Conservation (phyloP, 257 asterid genomes). For the Jaltomata sinuosa region DNA sequence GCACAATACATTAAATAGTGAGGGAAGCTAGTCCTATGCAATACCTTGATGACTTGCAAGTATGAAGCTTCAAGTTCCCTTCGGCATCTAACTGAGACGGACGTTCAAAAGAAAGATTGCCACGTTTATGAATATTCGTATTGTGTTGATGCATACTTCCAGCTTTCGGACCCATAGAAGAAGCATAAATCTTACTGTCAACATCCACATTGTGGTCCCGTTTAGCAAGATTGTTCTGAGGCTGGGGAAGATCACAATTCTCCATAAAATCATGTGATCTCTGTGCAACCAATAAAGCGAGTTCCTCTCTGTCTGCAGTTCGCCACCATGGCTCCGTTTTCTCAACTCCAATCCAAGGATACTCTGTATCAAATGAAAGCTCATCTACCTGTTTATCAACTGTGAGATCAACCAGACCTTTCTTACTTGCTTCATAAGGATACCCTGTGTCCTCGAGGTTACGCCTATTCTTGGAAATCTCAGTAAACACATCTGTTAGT, state of each 20-base stretch:
- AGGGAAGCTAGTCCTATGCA: neutral
- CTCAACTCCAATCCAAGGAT: conserved; percentile 41
- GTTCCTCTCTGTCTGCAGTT: conserved; percentile 62
- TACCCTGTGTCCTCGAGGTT: conserved; percentile 14
- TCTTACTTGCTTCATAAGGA: conserved; percentile 13
- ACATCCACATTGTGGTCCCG: conserved; percentile 23
- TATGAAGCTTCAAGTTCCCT: conserved; percentile 11
- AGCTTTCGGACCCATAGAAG: conserved; percentile 12
- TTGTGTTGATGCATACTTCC: neutral
- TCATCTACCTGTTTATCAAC: conserved; percentile 28
- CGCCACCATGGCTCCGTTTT: conserved; percentile 77
- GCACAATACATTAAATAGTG: neutral
- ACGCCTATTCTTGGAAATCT: conserved; percentile 6
- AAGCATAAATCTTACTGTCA: conserved; percentile 6
- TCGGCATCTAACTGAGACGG: conserved; percentile 16
- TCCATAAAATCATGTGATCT: conserved; percentile 49
- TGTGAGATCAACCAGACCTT: conserved; percentile 16
- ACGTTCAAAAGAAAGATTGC: conserved; percentile 12
- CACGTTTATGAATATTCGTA: neutral
- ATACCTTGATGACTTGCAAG: conserved; percentile 32
- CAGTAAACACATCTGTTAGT: neutral
- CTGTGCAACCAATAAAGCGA: conserved; percentile 60
- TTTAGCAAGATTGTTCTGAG: conserved; percentile 35
- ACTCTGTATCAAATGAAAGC: conserved; percentile 28
- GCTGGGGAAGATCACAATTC: conserved; percentile 84